A percentile compares a stretch with the other conserved stretches of the same genome.
phyloP scores from a whole-genome alignment of 371 early-diverging fungal species.

The Lichtheimia ornata region DNA sequence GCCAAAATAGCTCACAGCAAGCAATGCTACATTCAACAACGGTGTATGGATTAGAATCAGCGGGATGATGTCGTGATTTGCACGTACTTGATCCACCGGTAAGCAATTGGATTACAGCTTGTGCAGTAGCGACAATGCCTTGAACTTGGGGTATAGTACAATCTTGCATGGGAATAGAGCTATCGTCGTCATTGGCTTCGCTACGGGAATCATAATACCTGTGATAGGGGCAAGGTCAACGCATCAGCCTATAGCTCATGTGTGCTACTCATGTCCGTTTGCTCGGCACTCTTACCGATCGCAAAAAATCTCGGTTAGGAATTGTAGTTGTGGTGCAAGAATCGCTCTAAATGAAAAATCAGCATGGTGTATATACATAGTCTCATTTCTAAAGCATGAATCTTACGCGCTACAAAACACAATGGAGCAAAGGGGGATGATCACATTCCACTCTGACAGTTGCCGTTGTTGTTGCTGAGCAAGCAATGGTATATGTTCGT shows the following conservation, averaged over 20 bases:
- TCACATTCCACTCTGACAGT: slow-evolving; percentile 32
- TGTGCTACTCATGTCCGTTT: background rate
- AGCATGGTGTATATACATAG: background rate
- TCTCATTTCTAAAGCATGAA: background rate
- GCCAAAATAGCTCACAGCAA: slow-evolving; percentile 42
- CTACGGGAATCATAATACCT: slow-evolving; percentile 31
- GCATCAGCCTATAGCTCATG: background rate
- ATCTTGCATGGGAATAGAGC: slow-evolving; percentile 27
- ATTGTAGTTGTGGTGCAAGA: slow-evolving; percentile 32
- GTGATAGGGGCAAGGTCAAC: background rate
- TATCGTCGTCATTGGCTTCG: background rate
- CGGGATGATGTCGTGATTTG: slow-evolving; percentile 1
- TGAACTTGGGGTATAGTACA: slow-evolving; percentile 51
- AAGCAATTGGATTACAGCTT: slow-evolving; percentile 33
- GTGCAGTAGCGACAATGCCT: slow-evolving; percentile 31
- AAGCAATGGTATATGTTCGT: too few relatives aligned
- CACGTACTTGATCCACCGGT: slow-evolving; percentile 30
- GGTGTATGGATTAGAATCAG: background rate
- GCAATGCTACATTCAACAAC: slow-evolving; percentile 24
- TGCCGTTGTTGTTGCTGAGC: background rate
- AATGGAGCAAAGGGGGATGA: slow-evolving; percentile 21
- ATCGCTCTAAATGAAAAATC: slow-evolving; percentile 18
- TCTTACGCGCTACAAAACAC: slow-evolving; percentile 27
- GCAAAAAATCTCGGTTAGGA: slow-evolving; percentile 37
- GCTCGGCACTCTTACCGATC: slow-evolving; percentile 23